These are phyloP conservation scores for Melastoma candidum DNA, from an alignment of 441 rosid species.

Conservation along the genomic window DNA sequence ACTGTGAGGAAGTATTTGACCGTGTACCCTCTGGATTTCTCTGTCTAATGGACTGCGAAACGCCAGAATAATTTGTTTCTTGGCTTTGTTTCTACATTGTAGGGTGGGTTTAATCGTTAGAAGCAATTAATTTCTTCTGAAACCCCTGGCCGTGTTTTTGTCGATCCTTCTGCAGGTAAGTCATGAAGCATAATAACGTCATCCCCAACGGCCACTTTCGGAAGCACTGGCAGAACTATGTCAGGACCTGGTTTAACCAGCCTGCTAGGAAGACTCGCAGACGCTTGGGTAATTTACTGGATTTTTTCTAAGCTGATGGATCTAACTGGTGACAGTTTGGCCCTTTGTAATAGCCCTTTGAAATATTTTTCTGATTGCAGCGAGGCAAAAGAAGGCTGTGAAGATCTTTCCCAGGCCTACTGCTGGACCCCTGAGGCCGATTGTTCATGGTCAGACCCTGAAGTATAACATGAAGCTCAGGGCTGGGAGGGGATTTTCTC, in stretches of 20 bases:
- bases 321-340: no score
- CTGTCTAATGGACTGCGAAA: no score
- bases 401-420: constrained; percentile 86
- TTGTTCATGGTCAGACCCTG: constrained; percentile 79
- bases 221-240: constrained; percentile 19
- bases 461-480: constrained; percentile 83
- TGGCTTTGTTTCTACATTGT: no score
- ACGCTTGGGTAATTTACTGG: constrained; percentile 9
- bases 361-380: constrained; percentile 19
- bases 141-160: no score
- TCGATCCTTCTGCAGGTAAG: constrained; percentile 6
- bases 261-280: constrained; percentile 13
- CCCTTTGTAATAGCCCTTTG: no score
- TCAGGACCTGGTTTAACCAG: constrained; percentile 20
- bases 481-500: constrained; percentile 76
- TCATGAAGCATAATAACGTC: constrained; percentile 15
- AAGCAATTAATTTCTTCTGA: no score
- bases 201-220: constrained; percentile 16
- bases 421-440: constrained; percentile 72
- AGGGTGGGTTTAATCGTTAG: no score
- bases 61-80: no score
- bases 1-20: no score
- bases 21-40: no score
- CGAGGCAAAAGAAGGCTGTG: constrained; percentile 80
- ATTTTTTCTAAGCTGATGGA: neutral